Conservation (phyloP, 2,329 filamentous ascomycete genomes). For the Hypoxylon sp. region DNA sequence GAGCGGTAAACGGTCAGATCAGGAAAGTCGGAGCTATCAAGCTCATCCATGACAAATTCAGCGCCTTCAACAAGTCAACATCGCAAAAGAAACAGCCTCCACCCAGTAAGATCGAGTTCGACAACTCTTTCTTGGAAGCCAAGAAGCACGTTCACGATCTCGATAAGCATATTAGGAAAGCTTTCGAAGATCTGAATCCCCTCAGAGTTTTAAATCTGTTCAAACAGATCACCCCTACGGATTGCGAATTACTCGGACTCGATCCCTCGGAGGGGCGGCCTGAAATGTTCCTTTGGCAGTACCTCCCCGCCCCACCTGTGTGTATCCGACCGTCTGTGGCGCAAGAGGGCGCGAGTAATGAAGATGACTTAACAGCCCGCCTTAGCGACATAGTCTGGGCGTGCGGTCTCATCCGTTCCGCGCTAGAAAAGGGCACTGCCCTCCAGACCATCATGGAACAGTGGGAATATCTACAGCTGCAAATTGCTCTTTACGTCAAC, state of each 20-base stretch:
- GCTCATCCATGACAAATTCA: slow-evolving; percentile 92
- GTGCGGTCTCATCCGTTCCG: slow-evolving; percentile 86
- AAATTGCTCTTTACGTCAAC: slow-evolving; percentile 98
- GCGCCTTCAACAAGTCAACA: slow-evolving; percentile 87
- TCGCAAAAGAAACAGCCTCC: slow-evolving; percentile 87
- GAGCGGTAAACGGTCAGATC: slow-evolving; percentile 87
- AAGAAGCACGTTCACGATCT: slow-evolving; percentile 83
- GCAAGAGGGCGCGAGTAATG: slow-evolving; percentile 92
- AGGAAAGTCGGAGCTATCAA: slow-evolving; percentile 94
- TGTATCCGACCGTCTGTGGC: slow-evolving; percentile 94
- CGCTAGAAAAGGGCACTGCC: slow-evolving; percentile 84
- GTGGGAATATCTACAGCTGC: slow-evolving; percentile 96
- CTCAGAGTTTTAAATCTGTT: slow-evolving; percentile 91
- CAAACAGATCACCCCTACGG: slow-evolving; percentile 83
- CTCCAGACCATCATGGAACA: slow-evolving; percentile 95
- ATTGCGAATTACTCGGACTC: slow-evolving; percentile 92
- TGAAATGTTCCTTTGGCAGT: slow-evolving; percentile 98
- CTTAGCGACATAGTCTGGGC: slow-evolving; percentile 96
- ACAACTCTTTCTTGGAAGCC: slow-evolving; percentile 85
- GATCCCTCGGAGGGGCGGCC: slow-evolving; percentile 88
- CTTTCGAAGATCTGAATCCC: slow-evolving; percentile 93
- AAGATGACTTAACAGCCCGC: slow-evolving; percentile 97
- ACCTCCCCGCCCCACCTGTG: slow-evolving; percentile 91
- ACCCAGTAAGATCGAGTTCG: slow-evolving; percentile 84
- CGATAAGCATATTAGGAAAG: slow-evolving; percentile 91